A percentile compares a stretch with the other conserved stretches of the same genome.
Conservation (phyloP, 805 yeast genomes). For the Candida namnaoensis region DNA sequence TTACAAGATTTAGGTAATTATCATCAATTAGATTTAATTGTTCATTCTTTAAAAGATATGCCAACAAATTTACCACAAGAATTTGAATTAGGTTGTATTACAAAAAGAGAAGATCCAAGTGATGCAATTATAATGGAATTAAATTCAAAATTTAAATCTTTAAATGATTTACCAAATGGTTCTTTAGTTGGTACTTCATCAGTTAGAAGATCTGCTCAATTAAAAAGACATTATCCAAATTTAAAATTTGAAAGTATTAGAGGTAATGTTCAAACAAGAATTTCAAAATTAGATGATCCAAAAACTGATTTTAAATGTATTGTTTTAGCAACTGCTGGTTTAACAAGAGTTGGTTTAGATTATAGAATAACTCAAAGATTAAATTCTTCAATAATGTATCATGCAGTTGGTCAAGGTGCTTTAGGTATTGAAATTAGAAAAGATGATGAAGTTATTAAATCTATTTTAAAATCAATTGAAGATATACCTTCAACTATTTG, state of each 20-base stretch:
- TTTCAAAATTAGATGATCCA: conserved; percentile 70
- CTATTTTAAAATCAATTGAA: conserved; percentile 56
- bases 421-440: conserved; percentile 83
- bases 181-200: conserved; percentile 92
- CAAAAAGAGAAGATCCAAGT: conserved; percentile 84
- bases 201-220: conserved; percentile 87
- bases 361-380: conserved; percentile 67
- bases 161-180: conserved; percentile 76
- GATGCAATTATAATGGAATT: conserved; percentile 79
- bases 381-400: conserved; percentile 73
- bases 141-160: conserved; percentile 51
- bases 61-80: conserved; percentile 89
- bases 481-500: conserved; percentile 60
- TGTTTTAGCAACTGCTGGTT: conserved; percentile 89
- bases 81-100: conserved; percentile 81
- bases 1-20: conserved; percentile 51
- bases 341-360: conserved; percentile 64
- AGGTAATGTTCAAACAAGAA: conserved; percentile 77
- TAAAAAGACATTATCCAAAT: conserved; percentile 68
- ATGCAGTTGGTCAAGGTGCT: conserved; percentile 99
- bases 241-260: conserved; percentile 77
- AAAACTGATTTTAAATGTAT: conserved; percentile 61
- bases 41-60: conserved; percentile 88
- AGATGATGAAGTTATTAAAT: conserved; percentile 49
- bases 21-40: conserved; percentile 77